Evolutionary conservation across 2,329 filamentous ascomycete species (phyloP), one percentile per base, ranked within the genome.

Genomic region (Parastagonospora nodorum): DNA sequence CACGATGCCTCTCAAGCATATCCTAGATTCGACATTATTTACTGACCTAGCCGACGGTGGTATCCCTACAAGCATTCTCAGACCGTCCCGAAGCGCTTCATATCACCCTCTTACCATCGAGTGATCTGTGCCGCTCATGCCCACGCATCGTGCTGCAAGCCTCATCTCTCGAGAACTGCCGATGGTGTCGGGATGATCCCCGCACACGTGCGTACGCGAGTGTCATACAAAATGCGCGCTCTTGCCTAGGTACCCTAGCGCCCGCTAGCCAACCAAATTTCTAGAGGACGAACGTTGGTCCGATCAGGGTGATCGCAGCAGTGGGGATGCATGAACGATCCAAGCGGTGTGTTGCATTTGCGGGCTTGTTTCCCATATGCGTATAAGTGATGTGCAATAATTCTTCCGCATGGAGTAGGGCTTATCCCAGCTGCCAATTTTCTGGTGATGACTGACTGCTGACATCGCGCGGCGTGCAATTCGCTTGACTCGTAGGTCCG

Each of bases 251-350:
- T 24, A 24, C 19, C 19, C 19, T 24, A 55, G 53, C 38, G 53
- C 48, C 53, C 53, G 56, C 51, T 48, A 59, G 56, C 48, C 48
- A 54, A 45, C 58, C 58, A 57, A 45, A 54, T 36, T 35, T 33
- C 15, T 14, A 43, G 30, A 35, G 35, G 39, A 42, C 15, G 24
- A 31, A 30, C 37, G 31, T 39, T 46, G 29, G 44, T 30, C 35
- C 30, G 35, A 19, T 24, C n/a, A 30, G n/a, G 9, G 24, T 28
- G 11, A 24, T 16, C 14, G 30, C 15, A 29, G 28, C 24, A 16
- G 15, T 11, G 29, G 41, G 7, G 8, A 30, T 41, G 37, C 45
- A 41, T 47, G 45, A 47, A 47, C 36, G 24, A 29, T 40, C 24
- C 5, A 29, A 30, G 45, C 30, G 45, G 45, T 31, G 42, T 31